Base-by-base conservation (phyloP, 257 asterid genomes). In the Anisodus tanguticus region DNA sequence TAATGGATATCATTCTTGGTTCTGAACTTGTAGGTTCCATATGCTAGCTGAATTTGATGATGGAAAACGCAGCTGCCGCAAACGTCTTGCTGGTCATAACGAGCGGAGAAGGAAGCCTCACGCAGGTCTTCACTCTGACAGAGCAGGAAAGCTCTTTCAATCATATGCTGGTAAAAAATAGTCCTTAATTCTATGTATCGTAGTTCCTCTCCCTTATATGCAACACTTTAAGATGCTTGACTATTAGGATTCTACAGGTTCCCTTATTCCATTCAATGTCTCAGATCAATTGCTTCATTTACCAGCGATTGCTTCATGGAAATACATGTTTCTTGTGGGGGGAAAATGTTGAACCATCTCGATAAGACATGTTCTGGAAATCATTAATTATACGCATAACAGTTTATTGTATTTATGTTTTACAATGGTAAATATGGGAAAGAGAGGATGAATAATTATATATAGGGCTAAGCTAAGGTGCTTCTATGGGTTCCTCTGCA, bases 61-160 rank as follows among this genome's bases (percentile, higher is more conserved):
- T 84, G 91, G 91, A 12, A 90, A 90, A 70, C 88, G 91, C 45
- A 90, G 91, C 76, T 90, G 92, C 67, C 89, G 92, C 59, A 90
- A 87, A 74, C 91, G 92, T 78, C 85, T 90, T 3, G 92, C 92
- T 8, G 92, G 91, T 78, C 91, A 90, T 84, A 90, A 90, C 59
- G 91, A 90, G 71, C 90, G 92, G 4, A 63, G 92, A 53, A 89
- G 92, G 62, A 89, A 88, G 49, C 90, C 90, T 19, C 90, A 76
- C 57, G 58, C 69, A 3, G 86, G 88, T 53, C 59, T 81, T 51
- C 86, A 67, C 74, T 19, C 76, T 2, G 62, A 83, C 88, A 88
- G 86, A 69, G 79, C 82, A 26, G 90, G 86, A 49, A 88, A 83
- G 70, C 53, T 76, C 66, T 69, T 84, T 54, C 86, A 82, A 57